Base-by-base conservation (phyloP, 257 asterid species). In the Scutellaria baicalensis region DNA sequence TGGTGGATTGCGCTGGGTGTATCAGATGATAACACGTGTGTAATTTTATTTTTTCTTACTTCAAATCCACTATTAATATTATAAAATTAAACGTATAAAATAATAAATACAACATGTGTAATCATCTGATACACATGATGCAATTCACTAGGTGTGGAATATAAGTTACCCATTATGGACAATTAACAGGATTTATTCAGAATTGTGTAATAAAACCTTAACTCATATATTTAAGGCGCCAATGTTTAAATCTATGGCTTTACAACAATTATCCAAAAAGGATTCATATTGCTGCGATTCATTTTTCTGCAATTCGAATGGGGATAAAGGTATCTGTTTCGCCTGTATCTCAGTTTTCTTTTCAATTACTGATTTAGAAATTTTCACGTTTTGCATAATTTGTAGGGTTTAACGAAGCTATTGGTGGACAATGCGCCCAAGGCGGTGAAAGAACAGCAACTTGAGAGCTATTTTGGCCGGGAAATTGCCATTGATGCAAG, bases 401-500 rank as follows among this genome's bases (percentile, higher is more conserved):
- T 56, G 5, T 72, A 91, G 97, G 97, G 97, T 79, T 91, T 91
- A 81, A 87, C 89, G 69, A 91, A 91, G 86, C 91, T 91, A 14
- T 65, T 89, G 75, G 86, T 87, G 35, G 95, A 89, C 68, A 84
- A 89, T 78, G 90, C 97, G 71, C 93, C 97, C 0, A 84, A 72
- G 66, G 82, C 92, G 23, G 80, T 87, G 85, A 87, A 83, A 44
- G 93, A 83, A 82, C 92, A 87, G 84, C 85, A 80, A 76, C 83
- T 91, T 59, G 93, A 91, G 65, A 89, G 89, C 85, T 91, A 83
- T 75, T 89, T 85, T 57, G 96, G 97, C 59, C 89, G 97, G 9
- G 88, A 87, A 85, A 87, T 91, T 39, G 97, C 97, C 68, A 82
- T 91, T 63, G 97, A 91, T 47, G 97, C 96, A 49, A 89, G 96